Evolutionary conservation across 1,284 basidiomycete genomes (phyloP), one percentile per base, ranked within the genome.

Genomic region (Waitea zeae): DNA sequence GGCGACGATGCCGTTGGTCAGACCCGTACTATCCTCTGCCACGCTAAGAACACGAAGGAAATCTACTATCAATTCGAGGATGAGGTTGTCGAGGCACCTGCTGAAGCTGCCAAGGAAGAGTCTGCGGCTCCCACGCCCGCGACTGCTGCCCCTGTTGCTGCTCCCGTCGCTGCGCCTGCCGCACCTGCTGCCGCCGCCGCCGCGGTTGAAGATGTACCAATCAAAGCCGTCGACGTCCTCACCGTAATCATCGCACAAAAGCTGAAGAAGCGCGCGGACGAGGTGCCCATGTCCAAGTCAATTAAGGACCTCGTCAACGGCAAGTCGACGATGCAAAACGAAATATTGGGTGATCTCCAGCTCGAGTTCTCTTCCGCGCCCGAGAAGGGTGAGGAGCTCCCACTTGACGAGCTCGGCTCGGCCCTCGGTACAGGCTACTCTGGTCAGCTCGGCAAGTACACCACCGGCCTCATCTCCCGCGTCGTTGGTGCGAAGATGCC

Each of bases 51-150:
- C 53, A 70, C 70, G 43, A 95, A 93, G 59, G 89, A 97, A 56
- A 89, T 97, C 32, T 97, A 97, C 62, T 98, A 97, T 57, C 77
- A 87, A 49, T 95, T 90, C 56, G 93, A 97, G 53, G 95, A 98
- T 46, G 87, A 84, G 44, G 62, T 54, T 2, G 68, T 76, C 35
- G 63, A 58, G 22, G 53, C 67, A 5, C n/a, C n/a, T n/a, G 50
- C 64, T 7, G 50, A 58, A n/a, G 35, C 61, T 4, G 44, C 64
- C 15, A n/a, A n/a, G n/a, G 40, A 59, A 13, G 48, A 59, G 29
- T 30, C 56, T 9, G 47, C 67, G 26, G 42, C 65, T 5, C 51
- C 65, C 12, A 28, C 67, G 17, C 47, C 67, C 38, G 48, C 67
- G 6, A 51, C 67, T 12, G 50, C 60, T 27, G 52, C 64, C 33